A percentile compares a stretch with the other conserved stretches of the same genome.
phyloP scores from a whole-genome alignment of 805 yeast genomes.

The Saccharomycopsis lassenensis region DNA sequence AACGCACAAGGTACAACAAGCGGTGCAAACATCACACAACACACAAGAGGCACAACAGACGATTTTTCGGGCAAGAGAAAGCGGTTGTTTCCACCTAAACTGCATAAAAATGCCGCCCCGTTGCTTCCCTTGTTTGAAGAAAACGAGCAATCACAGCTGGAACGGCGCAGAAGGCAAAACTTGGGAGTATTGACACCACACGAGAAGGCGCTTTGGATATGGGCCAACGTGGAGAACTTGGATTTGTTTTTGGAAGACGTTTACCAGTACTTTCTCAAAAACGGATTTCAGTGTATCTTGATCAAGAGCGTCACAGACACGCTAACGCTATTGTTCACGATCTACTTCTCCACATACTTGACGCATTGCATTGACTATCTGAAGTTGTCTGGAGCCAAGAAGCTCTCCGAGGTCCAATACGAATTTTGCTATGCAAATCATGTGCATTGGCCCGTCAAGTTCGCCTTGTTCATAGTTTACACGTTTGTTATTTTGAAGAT shows the following conservation, averaged over 20 bases:
- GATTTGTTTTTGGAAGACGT: constrained; percentile 79
- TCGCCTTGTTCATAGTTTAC: constrained; percentile 20
- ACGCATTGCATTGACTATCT: constrained; percentile 71
- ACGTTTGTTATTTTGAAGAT: constrained; percentile 43
- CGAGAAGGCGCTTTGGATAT: constrained; percentile 83
- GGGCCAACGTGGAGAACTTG: constrained; percentile 93
- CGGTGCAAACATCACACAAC: no score
- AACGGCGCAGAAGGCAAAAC: constrained; percentile 21
- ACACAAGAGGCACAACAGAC: no score
- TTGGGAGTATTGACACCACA: constrained; percentile 41
- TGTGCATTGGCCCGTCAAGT: constrained; percentile 19
- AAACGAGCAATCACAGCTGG: no score
- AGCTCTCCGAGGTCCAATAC: constrained; percentile 27
- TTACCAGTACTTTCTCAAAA: constrained; percentile 74
- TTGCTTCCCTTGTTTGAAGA: no score
- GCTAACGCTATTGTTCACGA: constrained; percentile 66
- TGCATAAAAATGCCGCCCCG: no score
- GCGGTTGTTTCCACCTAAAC: no score
- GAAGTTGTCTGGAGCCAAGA: constrained; percentile 25
- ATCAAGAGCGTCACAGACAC: constrained; percentile 56
- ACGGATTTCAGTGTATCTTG: constrained; percentile 74
- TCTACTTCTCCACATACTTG: constrained; percentile 67
- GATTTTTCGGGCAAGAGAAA: no score
- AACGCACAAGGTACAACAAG: no score
- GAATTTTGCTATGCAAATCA: constrained; percentile 28